phyloP scores from a whole-genome alignment of 345 rosid genomes.

The Eucalyptus pauciflora region DNA sequence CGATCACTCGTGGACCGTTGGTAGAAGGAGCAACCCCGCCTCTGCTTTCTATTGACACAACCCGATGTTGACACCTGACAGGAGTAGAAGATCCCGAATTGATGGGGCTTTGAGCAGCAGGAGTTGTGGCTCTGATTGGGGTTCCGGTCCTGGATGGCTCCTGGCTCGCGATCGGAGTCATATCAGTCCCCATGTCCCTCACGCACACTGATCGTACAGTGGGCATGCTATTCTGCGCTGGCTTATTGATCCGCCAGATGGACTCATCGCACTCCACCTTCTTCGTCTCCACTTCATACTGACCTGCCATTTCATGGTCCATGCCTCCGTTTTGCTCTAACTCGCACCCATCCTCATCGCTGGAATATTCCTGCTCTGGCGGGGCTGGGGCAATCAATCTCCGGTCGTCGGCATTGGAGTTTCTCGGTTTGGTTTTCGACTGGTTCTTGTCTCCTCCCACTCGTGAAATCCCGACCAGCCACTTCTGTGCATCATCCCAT shows the following conservation, averaged over 20 bases:
- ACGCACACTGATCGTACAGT: conserved; percentile 61
- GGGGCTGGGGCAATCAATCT: conserved; percentile 82
- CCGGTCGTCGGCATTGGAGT: conserved; percentile 87
- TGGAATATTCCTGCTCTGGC: conserved; percentile 47
- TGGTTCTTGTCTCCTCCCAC: conserved; percentile 46
- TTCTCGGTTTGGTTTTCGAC: conserved; percentile 40
- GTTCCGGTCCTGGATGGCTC: conserved; percentile 91
- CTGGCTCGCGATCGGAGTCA: conserved; percentile 88
- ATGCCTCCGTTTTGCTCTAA: conserved; percentile 15
- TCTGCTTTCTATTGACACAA: conserved; percentile 2
- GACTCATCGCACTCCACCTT: conserved; percentile 68
- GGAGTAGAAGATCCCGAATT: conserved; percentile 77
- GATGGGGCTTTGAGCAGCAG: conserved; percentile 62
- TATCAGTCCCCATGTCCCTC: conserved; percentile 96
- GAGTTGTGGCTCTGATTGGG: conserved; percentile 73
- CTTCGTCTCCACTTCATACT: conserved; percentile 46
- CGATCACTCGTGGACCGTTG: neutral
- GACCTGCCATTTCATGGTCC: neutral
- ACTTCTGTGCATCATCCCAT: conserved; percentile 99
- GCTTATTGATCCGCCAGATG: conserved; percentile 46
- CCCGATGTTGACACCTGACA: conserved; percentile 22
- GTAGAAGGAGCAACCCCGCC: conserved; percentile 3
- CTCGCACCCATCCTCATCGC: conserved; percentile 38
- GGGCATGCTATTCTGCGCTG: conserved; percentile 26
- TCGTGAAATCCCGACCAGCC: conserved; percentile 77